Base-by-base conservation (phyloP, 2,329 filamentous ascomycete species). In the Colletotrichum phormii region DNA sequence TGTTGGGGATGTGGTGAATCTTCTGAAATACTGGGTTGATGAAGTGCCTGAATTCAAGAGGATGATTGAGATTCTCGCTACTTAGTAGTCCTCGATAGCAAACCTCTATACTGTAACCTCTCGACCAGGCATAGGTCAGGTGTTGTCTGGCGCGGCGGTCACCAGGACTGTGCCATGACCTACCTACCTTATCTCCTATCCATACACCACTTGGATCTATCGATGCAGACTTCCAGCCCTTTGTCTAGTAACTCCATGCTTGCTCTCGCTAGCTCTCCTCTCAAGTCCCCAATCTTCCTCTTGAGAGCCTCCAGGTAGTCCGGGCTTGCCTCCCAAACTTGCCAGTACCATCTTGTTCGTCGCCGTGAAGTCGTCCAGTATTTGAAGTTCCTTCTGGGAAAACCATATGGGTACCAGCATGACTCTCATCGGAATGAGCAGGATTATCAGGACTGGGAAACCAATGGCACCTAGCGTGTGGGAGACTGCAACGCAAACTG, bases 401-500 rank as follows among this genome's bases (percentile, higher is more conserved):
- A 90, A 90, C 79, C 87, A 87, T 18, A 80, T 76, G 0, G 89
- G 88, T 74, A 90, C 79, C 0, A 87, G 66, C 66, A 84, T 82
- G 72, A 85, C 87, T 3, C 88, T 81, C 35, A 90, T 76, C 0
- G 89, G 89, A 8, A 91, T 89, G 22, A 90, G 81, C 4, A 86
- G 78, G 22, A 89, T 82, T 71, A 91, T 90, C 64, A 90, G 84
- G 15, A 91, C 84, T 0, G 89, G 89, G 74, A 91, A 91, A 0
- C 88, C 86, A 35, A 91, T 89, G 0, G 88, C 89, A 0, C 87
- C 89, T 29, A 90, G 87, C 0, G 89, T 91, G 77, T 90, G 88
- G 2, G 88, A 89, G 64, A 91, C 88, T 0, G 87, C 89, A 13
- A 91, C 88, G 3, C 86, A 88, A 7, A 85, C 84, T 0, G 83